Evolutionary conservation across 306 rosid species (phyloP).

Genomic region (Casuarina cunninghamiana): DNA sequence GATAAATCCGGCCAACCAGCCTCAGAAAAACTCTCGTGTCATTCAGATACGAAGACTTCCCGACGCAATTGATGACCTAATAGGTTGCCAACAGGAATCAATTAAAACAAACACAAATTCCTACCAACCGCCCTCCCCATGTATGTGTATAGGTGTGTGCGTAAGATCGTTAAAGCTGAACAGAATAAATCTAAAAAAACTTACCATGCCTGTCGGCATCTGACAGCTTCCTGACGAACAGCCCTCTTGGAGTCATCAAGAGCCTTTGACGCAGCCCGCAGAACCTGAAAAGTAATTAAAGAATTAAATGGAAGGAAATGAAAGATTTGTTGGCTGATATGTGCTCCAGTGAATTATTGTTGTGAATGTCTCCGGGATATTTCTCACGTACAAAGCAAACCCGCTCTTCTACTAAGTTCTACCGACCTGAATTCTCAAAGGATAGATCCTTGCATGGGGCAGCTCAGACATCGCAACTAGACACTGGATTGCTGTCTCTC

Average conservation of each 20-base stretch:
- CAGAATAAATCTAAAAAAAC: constrained; percentile 14
- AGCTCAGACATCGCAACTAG: constrained; percentile 77
- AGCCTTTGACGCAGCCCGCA: constrained; percentile 51
- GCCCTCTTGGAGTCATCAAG: constrained; percentile 74
- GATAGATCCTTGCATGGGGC: constrained; percentile 77
- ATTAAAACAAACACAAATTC: constrained; percentile 1
- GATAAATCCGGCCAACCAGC: background rate
- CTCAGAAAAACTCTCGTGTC: constrained; percentile 7
- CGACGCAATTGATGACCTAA: constrained; percentile 63
- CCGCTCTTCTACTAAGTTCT: constrained; percentile 17
- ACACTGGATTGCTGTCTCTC: constrained; percentile 90
- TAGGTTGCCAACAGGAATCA: constrained; percentile 16
- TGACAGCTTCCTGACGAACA: constrained; percentile 87
- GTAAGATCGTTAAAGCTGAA: background rate
- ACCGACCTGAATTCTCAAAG: constrained; percentile 80
- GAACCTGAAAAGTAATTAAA: constrained; percentile 47
- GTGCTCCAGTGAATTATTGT: background rate
- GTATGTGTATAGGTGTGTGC: background rate
- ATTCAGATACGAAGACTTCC: constrained; percentile 49
- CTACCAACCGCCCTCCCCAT: background rate
- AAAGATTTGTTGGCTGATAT: background rate
- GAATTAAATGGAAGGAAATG: background rate
- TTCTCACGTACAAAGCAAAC: background rate
- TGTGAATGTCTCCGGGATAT: background rate
- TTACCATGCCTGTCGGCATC: constrained; percentile 87